phyloP scores from a whole-genome alignment of 2,329 filamentous ascomycete genomes.

The Laburnicola sp. region DNA sequence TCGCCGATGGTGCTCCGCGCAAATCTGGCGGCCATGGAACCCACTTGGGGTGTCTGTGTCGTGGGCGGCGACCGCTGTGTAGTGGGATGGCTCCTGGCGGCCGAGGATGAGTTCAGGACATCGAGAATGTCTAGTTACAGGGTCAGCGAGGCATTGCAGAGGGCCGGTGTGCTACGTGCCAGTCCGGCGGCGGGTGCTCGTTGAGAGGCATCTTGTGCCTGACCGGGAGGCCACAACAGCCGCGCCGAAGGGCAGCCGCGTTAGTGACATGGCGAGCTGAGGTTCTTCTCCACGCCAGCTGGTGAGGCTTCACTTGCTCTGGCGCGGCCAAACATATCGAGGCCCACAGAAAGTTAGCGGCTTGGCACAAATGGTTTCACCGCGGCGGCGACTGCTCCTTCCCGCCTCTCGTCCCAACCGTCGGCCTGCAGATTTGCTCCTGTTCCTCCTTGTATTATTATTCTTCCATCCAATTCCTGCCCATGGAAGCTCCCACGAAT shows the following conservation, averaged over 20 bases:
- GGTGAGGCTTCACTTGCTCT: neutral
- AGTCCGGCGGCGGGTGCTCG: constrained; percentile 22
- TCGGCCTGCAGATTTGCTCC: neutral
- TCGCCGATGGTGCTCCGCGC: too few relatives aligned
- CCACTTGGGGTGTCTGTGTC: neutral
- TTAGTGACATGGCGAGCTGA: constrained; percentile 27
- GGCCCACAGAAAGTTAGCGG: constrained; percentile 17
- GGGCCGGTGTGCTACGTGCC: constrained; percentile 14
- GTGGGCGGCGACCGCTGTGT: neutral
- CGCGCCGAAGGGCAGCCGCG: constrained; percentile 20
- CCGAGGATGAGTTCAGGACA: constrained; percentile 21
- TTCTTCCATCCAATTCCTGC: neutral
- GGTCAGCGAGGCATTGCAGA: neutral
- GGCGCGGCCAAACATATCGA: constrained; percentile 13
- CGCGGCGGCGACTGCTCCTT: neutral
- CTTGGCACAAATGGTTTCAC: constrained; percentile 28
- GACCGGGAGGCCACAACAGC: constrained; percentile 10
- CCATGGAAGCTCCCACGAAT: constrained; percentile 1
- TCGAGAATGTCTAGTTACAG: constrained; percentile 16
- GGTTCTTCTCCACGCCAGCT: neutral
- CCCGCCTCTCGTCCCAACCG: neutral
- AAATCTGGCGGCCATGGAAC: neutral
- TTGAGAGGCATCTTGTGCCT: constrained; percentile 32
- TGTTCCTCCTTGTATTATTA: neutral
- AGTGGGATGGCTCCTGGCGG: constrained; percentile 15